phyloP scores from a whole-genome alignment of 2,329 filamentous ascomycete genomes.

The Intubia oerlemansii region DNA sequence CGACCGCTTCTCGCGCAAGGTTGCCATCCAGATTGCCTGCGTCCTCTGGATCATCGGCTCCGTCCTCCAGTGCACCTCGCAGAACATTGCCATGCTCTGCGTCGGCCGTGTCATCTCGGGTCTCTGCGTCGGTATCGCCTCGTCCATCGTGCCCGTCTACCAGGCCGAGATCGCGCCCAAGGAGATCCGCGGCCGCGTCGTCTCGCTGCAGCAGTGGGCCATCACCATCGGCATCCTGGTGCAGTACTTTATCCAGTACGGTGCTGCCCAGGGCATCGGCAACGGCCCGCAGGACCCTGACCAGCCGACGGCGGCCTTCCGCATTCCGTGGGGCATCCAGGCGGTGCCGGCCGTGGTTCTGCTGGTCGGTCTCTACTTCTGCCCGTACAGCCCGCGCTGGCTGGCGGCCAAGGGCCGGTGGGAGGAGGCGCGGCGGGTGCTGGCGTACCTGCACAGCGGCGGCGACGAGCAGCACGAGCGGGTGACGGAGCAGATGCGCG shows the following conservation, averaged over 20 bases:
- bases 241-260: constrained; percentile 46
- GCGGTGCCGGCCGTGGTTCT: constrained; percentile 29
- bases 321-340: constrained; percentile 40
- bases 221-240: constrained; percentile 24
- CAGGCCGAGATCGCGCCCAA: constrained; percentile 43
- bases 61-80: constrained; percentile 36
- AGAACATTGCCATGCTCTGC: constrained; percentile 50
- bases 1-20: constrained; percentile 26
- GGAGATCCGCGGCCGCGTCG: constrained; percentile 35
- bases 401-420: constrained; percentile 45
- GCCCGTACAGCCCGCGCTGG: constrained; percentile 54
- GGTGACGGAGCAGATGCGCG: constrained; percentile 40
- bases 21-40: constrained; percentile 25
- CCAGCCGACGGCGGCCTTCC: constrained; percentile 32
- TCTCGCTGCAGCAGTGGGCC: constrained; percentile 47
- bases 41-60: constrained; percentile 28
- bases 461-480: constrained; percentile 34
- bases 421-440: constrained; percentile 37
- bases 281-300: constrained; percentile 25
- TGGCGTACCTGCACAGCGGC: constrained; percentile 35
- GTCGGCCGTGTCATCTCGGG: constrained; percentile 52
- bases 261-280: constrained; percentile 28
- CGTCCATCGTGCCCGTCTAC: constrained; percentile 48
- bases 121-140: constrained; percentile 52
- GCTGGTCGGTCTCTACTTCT: constrained; percentile 34